Evolutionary conservation across 352 stramenopile species (phyloP), one percentile per base, ranked within the genome.

Genomic region (Pythium dissotocum): DNA sequence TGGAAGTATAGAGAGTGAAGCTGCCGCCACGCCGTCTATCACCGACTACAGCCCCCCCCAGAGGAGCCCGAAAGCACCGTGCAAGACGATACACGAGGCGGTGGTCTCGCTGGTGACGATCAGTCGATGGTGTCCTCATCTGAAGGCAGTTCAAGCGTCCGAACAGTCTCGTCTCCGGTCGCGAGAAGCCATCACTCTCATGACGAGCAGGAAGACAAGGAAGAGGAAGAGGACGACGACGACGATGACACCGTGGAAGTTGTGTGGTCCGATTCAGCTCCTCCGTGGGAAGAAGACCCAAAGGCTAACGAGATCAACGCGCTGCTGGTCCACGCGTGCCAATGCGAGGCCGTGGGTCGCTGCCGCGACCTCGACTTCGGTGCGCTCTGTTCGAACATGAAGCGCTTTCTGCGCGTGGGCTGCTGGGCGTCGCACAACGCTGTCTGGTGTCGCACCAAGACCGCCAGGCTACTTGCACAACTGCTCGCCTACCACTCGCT

Each of bases 341-440:
- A 74, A 16, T 90, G 82, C 57, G 82, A 86, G 24, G 73, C 74
- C 5, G 21, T 69, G 9, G 16, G 49, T 8, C 71, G 72, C 49
- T 90, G 82, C 65, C 57, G 28, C 16, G 71, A 84, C 58, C 5
- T 54, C 1, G 63, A 76, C 49, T 81, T 82, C 55, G 52, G 67
- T 18, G 70, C 73, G 24, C 69, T 85, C n/a, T 90, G 82, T 66
- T 51, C 69, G 8, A 74, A 80, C 57, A 87, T 88, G 79, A 86
- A 87, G 73, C 82, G 79, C 4, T 85, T 90, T 42, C 56, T 90
- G 55, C 74, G 80, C 24, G 83, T 73, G 33, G 77, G 77, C 24
- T 88, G 78, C 71, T 90, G 82, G 82, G 80, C 77, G 28, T 88
- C 82, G 24, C 82, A 88, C 58, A 88, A 74, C 59, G 62, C 73